Percentiles rank a stretch among this genome's conserved stretches.
phyloP scores from a whole-genome alignment of 23 red algal species.

The Pyropia haitanensis region DNA sequence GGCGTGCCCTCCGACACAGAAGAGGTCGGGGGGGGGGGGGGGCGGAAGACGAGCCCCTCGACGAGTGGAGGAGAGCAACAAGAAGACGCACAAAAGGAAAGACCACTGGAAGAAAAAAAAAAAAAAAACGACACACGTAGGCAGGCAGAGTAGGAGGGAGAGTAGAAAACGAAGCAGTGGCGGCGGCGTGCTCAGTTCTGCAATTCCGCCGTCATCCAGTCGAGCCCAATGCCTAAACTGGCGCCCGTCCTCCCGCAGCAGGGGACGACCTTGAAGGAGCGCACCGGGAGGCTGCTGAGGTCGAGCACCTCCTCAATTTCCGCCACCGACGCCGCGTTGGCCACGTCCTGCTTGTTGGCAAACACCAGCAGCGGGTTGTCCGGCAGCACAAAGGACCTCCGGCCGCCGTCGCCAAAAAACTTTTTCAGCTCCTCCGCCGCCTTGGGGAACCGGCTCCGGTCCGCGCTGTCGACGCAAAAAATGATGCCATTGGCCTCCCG shows the following conservation, averaged over 20 bases:
- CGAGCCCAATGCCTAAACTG: conserved; percentile 37
- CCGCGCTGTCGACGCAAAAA: conserved; percentile 80
- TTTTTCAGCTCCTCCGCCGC: conserved; percentile 73
- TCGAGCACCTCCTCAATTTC: conserved; percentile 49
- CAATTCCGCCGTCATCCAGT: conserved; percentile 30
- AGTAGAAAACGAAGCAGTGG: not conserved
- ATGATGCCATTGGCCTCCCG: conserved; percentile 88
- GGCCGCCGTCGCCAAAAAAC: conserved; percentile 76
- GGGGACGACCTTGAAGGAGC: conserved; percentile 56
- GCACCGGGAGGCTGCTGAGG: conserved; percentile 41
- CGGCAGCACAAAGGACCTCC: conserved; percentile 49
- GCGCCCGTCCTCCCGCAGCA: conserved; percentile 30
- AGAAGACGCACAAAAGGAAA: too few species aligned
- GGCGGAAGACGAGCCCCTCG: too few species aligned
- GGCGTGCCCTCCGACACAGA: too few species aligned
- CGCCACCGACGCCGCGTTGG: conserved; percentile 22
- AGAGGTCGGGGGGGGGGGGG: too few species aligned
- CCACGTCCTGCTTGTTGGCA: conserved; percentile 85
- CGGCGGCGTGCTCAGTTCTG: not conserved
- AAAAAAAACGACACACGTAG: not conserved
- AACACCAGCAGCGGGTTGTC: conserved; percentile 72
- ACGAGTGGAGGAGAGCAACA: too few species aligned
- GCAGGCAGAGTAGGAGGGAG: not conserved
- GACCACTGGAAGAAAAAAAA: too few species aligned
- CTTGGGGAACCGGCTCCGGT: conserved; percentile 47